These are phyloP conservation scores for Erigeron canadensis DNA, from an alignment of 129 eudicot species.

Conservation along the genomic window DNA sequence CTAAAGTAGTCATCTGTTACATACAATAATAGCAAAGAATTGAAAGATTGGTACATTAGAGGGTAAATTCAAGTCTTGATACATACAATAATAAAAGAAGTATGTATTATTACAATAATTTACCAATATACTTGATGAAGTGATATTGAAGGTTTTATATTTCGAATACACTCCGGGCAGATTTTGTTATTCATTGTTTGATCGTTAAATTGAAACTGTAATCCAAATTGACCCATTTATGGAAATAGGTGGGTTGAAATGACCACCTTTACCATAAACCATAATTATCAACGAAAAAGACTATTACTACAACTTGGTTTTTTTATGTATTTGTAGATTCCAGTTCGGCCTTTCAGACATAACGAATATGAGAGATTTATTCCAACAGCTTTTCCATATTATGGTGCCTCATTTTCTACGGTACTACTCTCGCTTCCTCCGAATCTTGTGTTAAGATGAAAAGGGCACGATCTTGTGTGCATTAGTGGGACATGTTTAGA, in stretches of 20 bases:
- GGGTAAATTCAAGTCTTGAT: too few species aligned
- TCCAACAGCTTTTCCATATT: slow-evolving; percentile 75
- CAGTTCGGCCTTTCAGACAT: slow-evolving; percentile 88
- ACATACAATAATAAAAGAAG: too few species aligned
- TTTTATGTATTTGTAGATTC: slow-evolving; percentile 44
- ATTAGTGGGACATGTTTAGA: too few species aligned
- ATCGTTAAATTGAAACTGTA: not conserved
- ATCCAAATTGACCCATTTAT: not conserved
- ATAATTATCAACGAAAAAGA: not conserved
- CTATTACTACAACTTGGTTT: not conserved
- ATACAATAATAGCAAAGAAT: too few species aligned
- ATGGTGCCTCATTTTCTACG: slow-evolving; percentile 80
- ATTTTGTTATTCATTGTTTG: not conserved
- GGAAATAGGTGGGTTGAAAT: not conserved
- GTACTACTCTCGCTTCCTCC: slow-evolving; percentile 31
- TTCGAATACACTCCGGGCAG: not conserved
- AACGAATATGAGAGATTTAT: slow-evolving; percentile 86
- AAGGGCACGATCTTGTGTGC: not conserved
- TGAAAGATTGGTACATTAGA: too few species aligned
- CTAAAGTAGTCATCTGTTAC: too few species aligned
- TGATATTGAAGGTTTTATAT: not conserved
- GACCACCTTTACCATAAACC: not conserved
- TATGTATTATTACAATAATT: too few species aligned
- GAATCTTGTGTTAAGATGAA: not conserved
- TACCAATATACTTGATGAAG: too few species aligned